Evolutionary conservation across 225 moss, liverwort and hornwort species (phyloP).

Genomic region (Sphagnum contortum): DNA sequence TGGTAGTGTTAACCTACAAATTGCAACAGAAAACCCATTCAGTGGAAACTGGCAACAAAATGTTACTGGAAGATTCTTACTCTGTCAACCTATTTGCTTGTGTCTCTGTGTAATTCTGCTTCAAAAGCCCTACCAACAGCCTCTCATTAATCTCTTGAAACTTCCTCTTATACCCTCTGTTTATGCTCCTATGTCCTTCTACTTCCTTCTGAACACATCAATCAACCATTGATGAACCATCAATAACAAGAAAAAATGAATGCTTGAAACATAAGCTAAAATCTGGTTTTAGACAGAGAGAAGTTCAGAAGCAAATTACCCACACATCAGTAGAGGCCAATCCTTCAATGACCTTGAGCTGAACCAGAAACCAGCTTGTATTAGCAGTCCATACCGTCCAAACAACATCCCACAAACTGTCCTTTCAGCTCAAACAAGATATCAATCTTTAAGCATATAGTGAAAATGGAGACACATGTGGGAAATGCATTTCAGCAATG

Average conservation of each 20-base stretch:
- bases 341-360: slow-evolving; percentile 80
- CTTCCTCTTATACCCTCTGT: too few species aligned
- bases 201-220: too few species aligned
- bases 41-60: slow-evolving; percentile 1
- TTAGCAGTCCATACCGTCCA: slow-evolving; percentile 79
- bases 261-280: background rate
- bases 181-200: too few species aligned
- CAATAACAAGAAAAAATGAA: background rate
- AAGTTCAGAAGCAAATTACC: slow-evolving; percentile 22
- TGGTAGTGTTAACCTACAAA: slow-evolving; percentile 67
- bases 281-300: background rate
- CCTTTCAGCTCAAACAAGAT: too few species aligned
- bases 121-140: background rate
- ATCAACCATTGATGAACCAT: too few species aligned
- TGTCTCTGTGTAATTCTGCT: too few species aligned
- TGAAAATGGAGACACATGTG: too few species aligned
- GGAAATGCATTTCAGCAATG: background rate
- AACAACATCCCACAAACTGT: background rate
- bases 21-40: slow-evolving; percentile 6
- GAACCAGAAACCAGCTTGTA: slow-evolving; percentile 84
- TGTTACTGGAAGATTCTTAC: background rate
- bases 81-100: too few species aligned
- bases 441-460: too few species aligned
- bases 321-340: slow-evolving; percentile 96
- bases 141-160: too few species aligned